phyloP scores from a whole-genome alignment of 257 asterid species.

The Solanum bulbocastanum region DNA sequence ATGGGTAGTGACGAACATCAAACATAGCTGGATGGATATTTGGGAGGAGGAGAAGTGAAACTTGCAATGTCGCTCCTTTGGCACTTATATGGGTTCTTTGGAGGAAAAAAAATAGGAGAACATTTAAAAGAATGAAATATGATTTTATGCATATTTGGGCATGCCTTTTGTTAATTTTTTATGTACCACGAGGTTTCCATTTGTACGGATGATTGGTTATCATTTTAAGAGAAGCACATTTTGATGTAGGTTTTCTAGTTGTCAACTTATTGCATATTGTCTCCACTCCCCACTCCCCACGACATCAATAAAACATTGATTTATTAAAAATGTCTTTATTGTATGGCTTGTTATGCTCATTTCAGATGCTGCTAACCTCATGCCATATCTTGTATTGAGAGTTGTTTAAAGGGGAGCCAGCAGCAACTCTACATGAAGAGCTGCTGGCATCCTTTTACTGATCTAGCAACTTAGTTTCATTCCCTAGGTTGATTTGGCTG shows the following conservation, averaged over 20 bases:
- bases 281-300: background rate
- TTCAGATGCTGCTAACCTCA: background rate
- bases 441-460: background rate
- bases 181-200: background rate
- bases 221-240: background rate
- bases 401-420: background rate
- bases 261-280: background rate
- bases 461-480: background rate
- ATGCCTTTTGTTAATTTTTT: background rate
- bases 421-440: background rate
- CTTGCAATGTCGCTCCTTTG: background rate
- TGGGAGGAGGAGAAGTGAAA: background rate
- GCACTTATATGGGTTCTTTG: background rate
- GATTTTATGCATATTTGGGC: background rate
- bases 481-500: background rate
- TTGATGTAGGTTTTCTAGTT: background rate
- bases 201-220: background rate
- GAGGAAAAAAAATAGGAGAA: background rate
- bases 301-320: background rate
- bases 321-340: background rate
- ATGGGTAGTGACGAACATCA: background rate
- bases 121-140: background rate
- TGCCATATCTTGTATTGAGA: background rate
- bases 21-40: background rate
- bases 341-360: background rate